A percentile compares a stretch with the other conserved stretches of the same genome.
Evolutionary conservation across 441 rosid genomes (phyloP).

Genomic region (Codiaeum variegatum): DNA sequence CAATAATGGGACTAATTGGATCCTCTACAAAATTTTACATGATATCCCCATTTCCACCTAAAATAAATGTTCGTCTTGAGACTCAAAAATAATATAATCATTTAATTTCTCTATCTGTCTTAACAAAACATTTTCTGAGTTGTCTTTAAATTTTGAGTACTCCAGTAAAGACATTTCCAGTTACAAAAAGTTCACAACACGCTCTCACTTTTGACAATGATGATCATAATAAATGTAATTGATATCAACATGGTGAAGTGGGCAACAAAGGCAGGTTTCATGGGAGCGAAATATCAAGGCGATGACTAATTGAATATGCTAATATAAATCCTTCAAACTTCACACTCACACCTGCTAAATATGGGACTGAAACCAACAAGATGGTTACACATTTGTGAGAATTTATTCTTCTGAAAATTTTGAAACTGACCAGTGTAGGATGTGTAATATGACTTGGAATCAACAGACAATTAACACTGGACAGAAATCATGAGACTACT

Average conservation of each 20-base stretch:
- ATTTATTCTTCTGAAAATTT: neutral
- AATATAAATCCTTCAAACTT: neutral
- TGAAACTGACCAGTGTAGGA: neutral
- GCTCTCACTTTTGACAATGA: neutral
- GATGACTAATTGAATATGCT: neutral
- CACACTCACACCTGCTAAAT: neutral
- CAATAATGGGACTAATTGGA: neutral
- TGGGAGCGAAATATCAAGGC: neutral
- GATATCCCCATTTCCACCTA: neutral
- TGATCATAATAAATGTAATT: neutral
- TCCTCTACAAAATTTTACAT: neutral
- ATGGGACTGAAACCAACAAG: neutral
- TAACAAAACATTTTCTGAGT: neutral
- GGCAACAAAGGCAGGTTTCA: neutral
- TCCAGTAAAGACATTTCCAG: neutral
- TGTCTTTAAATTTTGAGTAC: neutral
- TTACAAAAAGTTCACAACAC: neutral
- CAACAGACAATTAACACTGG: neutral
- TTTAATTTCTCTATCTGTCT: too few species aligned
- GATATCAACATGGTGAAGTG: neutral
- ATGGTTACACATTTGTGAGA: neutral
- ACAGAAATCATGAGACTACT: neutral
- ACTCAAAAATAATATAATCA: too few species aligned
- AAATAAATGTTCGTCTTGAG: neutral
- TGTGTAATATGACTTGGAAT: neutral